phyloP scores from a whole-genome alignment of 345 rosid genomes.

The Heritiera littoralis region DNA sequence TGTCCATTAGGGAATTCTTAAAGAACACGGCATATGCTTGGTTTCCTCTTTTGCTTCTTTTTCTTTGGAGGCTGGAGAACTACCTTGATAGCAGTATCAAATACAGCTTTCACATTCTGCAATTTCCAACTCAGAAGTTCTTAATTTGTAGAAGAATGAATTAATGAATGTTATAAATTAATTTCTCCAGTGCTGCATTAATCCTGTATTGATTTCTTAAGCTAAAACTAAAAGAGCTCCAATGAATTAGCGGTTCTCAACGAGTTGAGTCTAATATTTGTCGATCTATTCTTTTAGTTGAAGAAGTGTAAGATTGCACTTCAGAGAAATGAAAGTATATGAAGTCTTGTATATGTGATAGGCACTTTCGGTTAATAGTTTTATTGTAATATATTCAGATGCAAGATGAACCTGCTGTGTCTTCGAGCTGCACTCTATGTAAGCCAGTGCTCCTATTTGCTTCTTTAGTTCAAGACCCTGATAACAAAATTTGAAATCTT shows the following conservation, averaged over 20 bases:
- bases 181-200: too few relatives aligned
- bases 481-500: background rate
- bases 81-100: conserved; percentile 77
- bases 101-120: conserved; percentile 79
- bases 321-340: background rate
- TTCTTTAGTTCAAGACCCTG: conserved; percentile 81
- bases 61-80: conserved; percentile 75
- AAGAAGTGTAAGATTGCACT: background rate
- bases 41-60: conserved; percentile 51
- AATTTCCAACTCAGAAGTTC: conserved; percentile 17
- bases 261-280: background rate
- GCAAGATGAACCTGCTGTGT: conserved; percentile 61
- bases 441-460: conserved; percentile 77
- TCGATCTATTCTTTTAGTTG: background rate
- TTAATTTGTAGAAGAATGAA: background rate
- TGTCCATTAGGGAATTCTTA: conserved; percentile 23
- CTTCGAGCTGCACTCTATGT: conserved; percentile 85
- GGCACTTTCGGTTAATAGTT: background rate
- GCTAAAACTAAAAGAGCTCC: background rate
- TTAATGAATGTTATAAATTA: background rate
- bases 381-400: background rate
- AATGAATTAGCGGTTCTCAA: background rate
- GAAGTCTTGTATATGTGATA: background rate
- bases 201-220: background rate
- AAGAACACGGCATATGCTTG: conserved; percentile 47